phyloP scores from a whole-genome alignment of 805 yeast genomes.

The Candida arabinofermentans region DNA sequence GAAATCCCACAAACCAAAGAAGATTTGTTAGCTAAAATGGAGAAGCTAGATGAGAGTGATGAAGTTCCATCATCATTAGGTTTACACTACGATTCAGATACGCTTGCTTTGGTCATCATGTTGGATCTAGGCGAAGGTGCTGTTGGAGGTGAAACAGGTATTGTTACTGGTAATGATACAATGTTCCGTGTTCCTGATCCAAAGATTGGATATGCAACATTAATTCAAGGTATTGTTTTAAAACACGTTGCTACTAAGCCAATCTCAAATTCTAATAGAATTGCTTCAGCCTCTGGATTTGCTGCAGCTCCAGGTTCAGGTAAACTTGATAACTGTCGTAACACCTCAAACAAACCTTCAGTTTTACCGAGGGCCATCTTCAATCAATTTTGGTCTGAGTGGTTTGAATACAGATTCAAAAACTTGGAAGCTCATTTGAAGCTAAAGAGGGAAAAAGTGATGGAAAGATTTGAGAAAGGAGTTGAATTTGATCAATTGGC shows the following conservation, averaged over 20 bases:
- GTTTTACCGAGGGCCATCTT: conserved; percentile 30
- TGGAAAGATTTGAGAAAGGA: conserved; percentile 14
- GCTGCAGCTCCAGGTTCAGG: conserved; percentile 23
- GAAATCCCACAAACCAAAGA: conserved; percentile 11
- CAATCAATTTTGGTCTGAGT: conserved; percentile 31
- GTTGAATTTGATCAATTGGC: conserved; percentile 28
- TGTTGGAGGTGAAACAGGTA: conserved; percentile 47
- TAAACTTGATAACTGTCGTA: conserved; percentile 27
- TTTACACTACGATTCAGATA: conserved; percentile 44
- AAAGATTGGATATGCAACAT: conserved; percentile 39
- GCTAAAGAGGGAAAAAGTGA: conserved; percentile 17
- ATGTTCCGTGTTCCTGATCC: conserved; percentile 36
- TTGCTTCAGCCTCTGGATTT: conserved; percentile 29
- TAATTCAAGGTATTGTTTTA: conserved; percentile 44
- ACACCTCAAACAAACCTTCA: conserved; percentile 30
- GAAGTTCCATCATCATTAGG: conserved; percentile 42
- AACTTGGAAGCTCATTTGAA: conserved; percentile 25
- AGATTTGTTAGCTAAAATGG: conserved; percentile 12
- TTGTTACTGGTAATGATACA: conserved; percentile 39
- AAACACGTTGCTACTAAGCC: conserved; percentile 47
- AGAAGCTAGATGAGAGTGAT: conserved; percentile 19
- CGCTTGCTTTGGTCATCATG: conserved; percentile 48
- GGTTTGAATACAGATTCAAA: conserved; percentile 30
- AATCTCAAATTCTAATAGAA: conserved; percentile 30
- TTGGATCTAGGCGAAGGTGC: conserved; percentile 43